Base-by-base conservation (phyloP, 495 filamentous ascomycete genomes). In the Cairneyella variabilis region DNA sequence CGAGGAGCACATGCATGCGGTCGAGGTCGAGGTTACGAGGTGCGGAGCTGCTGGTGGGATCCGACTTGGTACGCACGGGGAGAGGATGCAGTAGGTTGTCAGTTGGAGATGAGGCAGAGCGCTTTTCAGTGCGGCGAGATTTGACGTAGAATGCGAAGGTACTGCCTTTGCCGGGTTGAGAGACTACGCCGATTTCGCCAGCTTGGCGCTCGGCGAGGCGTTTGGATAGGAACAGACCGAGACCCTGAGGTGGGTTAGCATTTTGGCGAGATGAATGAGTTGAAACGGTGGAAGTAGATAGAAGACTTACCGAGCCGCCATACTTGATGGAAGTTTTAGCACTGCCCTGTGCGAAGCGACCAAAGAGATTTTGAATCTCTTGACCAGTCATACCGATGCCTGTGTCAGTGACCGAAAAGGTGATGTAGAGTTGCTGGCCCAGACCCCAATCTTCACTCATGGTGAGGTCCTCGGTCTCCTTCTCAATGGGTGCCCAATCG, bases 141-240 rank as follows among this genome's bases (percentile, higher is more conserved):
- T 74, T 72, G 58, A 78, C 65, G 63, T 90, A 91, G 65, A 95
- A 95, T 10, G 84, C 86, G 68, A 95, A 95, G 0, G 86, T 90
- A 62, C 86, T 90, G 18, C 89, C 89, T 38, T 81, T 66, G 9
- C 83, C 86, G 48, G 81, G 74, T 54, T 81, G 71, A 3, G 87
- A 89, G 18, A 77, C 73, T 1, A 92, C 87, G 3, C 88, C 88
- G 39, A 93, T 90, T 51, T 89, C 85, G 7, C 89, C 89, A 20
- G 86, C 87, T 69, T 91, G 88, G 12, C 91, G 64, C 58, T 92
- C 88, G 18, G 85, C 87, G 9, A 95, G 71, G 45, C 83, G 80
- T 23, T 85, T 75, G 23, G 83, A 89, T 50, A 95, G 89, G 67
- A 90, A 93, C 3, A 95, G 73, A 0, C 89, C 89, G 2, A 95